Percentiles rank a stretch among this genome's conserved stretches.
Evolutionary conservation across 2,329 filamentous ascomycete species (phyloP).

Genomic region (Didymella pomorum): DNA sequence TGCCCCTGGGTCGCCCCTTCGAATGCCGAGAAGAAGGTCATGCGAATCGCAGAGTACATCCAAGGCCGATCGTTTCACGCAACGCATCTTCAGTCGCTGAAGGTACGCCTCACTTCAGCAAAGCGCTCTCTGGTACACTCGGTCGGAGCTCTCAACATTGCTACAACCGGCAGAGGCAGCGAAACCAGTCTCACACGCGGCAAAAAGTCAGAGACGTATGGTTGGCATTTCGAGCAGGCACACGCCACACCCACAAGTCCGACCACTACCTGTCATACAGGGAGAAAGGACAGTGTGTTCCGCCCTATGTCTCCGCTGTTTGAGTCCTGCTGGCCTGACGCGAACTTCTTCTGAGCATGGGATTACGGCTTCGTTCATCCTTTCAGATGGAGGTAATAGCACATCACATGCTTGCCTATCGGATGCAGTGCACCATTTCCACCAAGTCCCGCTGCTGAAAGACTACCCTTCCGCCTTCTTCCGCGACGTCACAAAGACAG

Average conservation of each 20-base stretch:
- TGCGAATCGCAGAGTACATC: constrained; percentile 32
- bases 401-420: too few species aligned
- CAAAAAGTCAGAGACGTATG: constrained; percentile 29
- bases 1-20: constrained; percentile 33
- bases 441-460: too few species aligned
- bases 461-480: too few species aligned
- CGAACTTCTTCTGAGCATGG: constrained; percentile 9
- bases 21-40: constrained; percentile 28
- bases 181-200: constrained; percentile 16
- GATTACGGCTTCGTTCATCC: neutral
- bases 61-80: constrained; percentile 24
- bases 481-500: too few species aligned
- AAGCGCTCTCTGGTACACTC: constrained; percentile 28
- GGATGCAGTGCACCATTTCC: too few species aligned
- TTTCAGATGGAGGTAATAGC: too few species aligned
- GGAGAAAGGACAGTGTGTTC: constrained; percentile 20
- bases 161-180: constrained; percentile 18
- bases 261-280: neutral
- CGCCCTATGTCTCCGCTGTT: constrained; percentile 8
- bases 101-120: constrained; percentile 24
- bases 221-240: constrained; percentile 28
- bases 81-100: constrained; percentile 24
- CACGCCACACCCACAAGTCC: neutral
- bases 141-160: constrained; percentile 23
- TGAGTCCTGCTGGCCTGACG: constrained; percentile 1